Conservation (phyloP, 2,329 filamentous ascomycete genomes). For the Rhexocercosporidium sp. region DNA sequence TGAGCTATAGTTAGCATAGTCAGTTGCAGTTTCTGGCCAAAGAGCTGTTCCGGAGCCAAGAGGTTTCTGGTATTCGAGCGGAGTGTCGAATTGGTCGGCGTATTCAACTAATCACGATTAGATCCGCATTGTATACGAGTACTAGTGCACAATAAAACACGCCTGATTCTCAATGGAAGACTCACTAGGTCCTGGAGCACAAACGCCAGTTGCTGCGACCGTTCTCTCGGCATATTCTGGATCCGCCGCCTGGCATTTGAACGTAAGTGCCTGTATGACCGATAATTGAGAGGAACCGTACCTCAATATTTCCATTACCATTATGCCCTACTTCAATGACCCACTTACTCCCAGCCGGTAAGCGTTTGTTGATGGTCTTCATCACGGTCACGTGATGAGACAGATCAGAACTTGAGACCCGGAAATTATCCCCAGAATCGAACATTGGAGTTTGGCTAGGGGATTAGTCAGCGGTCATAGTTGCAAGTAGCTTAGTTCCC, state of each 20-base stretch:
- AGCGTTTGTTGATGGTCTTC: conserved; percentile 49
- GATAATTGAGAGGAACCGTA: not conserved
- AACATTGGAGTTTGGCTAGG: conserved; percentile 8
- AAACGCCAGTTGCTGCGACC: not conserved
- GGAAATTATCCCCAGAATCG: conserved; percentile 48
- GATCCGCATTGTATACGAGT: not conserved
- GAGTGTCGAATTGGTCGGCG: conserved; percentile 49
- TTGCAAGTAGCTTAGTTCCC: conserved; percentile 43
- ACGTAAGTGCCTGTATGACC: not conserved
- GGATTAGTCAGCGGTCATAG: not conserved
- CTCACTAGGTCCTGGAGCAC: conserved; percentile 6
- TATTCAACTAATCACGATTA: conserved; percentile 49
- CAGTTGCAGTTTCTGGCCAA: conserved; percentile 49
- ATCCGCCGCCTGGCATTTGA: not conserved
- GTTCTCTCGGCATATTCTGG: not conserved
- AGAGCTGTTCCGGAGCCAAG: conserved; percentile 54
- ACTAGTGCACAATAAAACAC: not conserved
- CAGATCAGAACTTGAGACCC: conserved; percentile 54
- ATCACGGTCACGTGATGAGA: conserved; percentile 52
- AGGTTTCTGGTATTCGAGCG: conserved; percentile 52
- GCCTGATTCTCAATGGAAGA: not conserved
- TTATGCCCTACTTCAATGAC: conserved; percentile 61
- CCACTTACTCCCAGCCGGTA: conserved; percentile 57
- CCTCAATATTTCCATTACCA: conserved; percentile 56
- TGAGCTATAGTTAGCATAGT: conserved; percentile 34